Base-by-base conservation (phyloP, 2,329 filamentous ascomycete species). In the Venturia oleaginea region DNA sequence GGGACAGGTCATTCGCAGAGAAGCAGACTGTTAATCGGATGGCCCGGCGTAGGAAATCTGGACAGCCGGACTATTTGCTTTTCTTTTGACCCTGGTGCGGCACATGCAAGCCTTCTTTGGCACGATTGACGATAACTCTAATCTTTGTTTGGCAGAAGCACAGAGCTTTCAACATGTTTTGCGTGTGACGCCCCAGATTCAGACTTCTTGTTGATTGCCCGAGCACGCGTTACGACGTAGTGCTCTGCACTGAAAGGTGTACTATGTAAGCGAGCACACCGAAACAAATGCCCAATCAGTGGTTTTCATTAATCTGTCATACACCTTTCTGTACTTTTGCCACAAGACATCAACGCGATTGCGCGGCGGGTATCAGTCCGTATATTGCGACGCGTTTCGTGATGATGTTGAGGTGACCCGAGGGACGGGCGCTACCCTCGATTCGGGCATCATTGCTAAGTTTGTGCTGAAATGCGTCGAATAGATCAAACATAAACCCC, bases 311-410 rank as follows among this genome's bases (percentile, higher is more conserved):
- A 32, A 57, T 34, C 27, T 34, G 51, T 57, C 51, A 30, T 32
- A 3, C 19, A 34, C 34, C 27, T 57, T 15, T 24, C 59, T 37
- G 34, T 61, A 42, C 59, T 17, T 61, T 57, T 34, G 51, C 51
- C 51, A 34, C 51, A 57, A 57, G 27, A 42, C 22, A 30, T 42
- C 27, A 10, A 22, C 34, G 15, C 34, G 34, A 42, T 19, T 42
- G 34, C 27, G 11, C 8, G 27, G 37, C 27, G 34, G 59, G 13
- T 38, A 15, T n/a, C 34, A 46, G 37, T 42, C 42, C 59, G 6
- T 42, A 42, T 46, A 62, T 37, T 48, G 27, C 61, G n/a, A 42
- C 27, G 59, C 42, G 61, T 62, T 62, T 62, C 61, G 61, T 42
- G 13, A 48, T 62, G 24, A 46, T 43, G 3, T 54, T 30, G 30